Evolutionary conservation across 805 yeast genomes (phyloP), one percentile per base, ranked within the genome.

Genomic region (Helenozyma baotianmanensis): DNA sequence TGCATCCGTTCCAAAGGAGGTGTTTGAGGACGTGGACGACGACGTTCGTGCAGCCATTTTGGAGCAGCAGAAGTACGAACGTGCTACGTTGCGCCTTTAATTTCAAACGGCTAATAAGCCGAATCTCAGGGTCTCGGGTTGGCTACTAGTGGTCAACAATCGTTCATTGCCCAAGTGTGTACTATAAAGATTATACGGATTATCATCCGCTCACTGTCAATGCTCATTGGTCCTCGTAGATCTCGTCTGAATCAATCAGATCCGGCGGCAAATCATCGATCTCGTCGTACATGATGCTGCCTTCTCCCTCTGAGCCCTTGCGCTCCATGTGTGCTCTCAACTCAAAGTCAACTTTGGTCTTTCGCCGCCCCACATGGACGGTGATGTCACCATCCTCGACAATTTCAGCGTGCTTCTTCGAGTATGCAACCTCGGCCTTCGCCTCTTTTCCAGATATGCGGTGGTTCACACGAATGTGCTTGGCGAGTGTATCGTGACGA

Each of bases 401-500:
- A 9, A 67, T 62, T 39, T 67, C 72, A 1, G 72, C 72, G 32
- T 67, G 64, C 33, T 63, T 64, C 42, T 67, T 67, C 10, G 69
- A 60, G 42, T 55, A 66, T 0, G 71, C 71, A 24, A 67, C 72
- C 40, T 66, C 72, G 0, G 68, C 68, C 40, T 67, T 67, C 11
- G 72, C 72, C 40, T 66, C 72, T 35, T 66, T 64, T 19, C 71
- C 72, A 1, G 68, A 60, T 2, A 66, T 65, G 40, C 64, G 60
- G 48, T 67, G 72, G 39, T 67, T 67, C 3, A 67, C 72, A 25
- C 72, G 45, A 4, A 89, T 80, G 58, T 90, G 98, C 56, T 97
- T 78, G 12, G 95, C 85, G 42, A 90, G 71, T 1, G 98, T 97
- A 61, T 90, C 98, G 54, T 88, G 82, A 42, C 98, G 76, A 35